Evolutionary conservation across 345 rosid genomes (phyloP).

Genomic region (Odontarrhena argentea): DNA sequence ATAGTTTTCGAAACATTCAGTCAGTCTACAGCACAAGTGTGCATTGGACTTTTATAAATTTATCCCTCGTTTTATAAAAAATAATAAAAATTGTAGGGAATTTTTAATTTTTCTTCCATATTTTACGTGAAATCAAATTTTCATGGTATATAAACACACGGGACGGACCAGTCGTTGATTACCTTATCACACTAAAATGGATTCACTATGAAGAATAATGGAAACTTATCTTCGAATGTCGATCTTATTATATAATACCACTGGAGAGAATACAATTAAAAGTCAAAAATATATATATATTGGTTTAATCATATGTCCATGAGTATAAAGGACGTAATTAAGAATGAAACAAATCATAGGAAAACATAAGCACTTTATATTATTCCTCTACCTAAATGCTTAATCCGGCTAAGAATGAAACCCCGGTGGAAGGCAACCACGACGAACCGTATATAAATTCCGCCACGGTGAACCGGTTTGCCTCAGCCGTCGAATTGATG

Average conservation of each 20-base stretch:
- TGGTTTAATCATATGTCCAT: slow-evolving; percentile 34
- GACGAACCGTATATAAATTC: slow-evolving; percentile 88
- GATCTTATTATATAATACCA: slow-evolving; percentile 23
- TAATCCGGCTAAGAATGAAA: slow-evolving; percentile 85
- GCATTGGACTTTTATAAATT: slow-evolving; percentile 6
- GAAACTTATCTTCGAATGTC: background rate
- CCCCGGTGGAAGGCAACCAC: slow-evolving; percentile 98
- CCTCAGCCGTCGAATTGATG: slow-evolving; percentile 68
- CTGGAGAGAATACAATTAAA: slow-evolving; percentile 16
- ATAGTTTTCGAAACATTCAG: background rate
- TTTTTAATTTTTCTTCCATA: too few species aligned
- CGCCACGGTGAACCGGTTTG: slow-evolving; percentile 74
- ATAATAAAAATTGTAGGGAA: too few species aligned
- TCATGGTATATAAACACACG: background rate
- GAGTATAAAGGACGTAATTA: slow-evolving; percentile 33
- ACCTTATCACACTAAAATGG: background rate
- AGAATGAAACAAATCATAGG: slow-evolving; percentile 43
- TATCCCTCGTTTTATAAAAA: too few species aligned
- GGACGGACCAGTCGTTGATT: background rate
- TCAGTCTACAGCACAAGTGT: background rate
- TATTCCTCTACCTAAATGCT: slow-evolving; percentile 45
- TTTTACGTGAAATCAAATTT: background rate
- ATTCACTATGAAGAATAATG: background rate
- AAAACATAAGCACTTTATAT: slow-evolving; percentile 28
- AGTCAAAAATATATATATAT: slow-evolving; percentile 32